Percentiles rank a stretch among this genome's conserved stretches.
phyloP scores from a whole-genome alignment of 805 yeast genomes.

The Zygosaccharomyces kombuchaensis region DNA sequence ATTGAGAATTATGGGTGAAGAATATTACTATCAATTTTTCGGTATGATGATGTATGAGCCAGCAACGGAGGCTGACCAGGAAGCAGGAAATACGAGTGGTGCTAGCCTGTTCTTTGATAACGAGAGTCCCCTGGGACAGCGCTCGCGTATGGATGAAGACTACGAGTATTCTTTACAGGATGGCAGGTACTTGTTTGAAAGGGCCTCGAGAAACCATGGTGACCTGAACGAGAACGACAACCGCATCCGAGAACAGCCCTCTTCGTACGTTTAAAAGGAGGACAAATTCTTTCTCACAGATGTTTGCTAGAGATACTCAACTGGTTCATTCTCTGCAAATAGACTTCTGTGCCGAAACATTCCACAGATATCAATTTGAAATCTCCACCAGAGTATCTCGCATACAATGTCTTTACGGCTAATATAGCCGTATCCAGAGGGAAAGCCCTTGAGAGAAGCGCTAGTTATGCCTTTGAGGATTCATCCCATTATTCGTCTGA shows the following conservation, averaged over 20 bases:
- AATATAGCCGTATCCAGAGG: constrained; percentile 81
- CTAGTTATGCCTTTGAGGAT: no score
- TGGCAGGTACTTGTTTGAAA: constrained; percentile 32
- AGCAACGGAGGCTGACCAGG: constrained; percentile 8
- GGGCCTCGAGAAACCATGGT: constrained; percentile 26
- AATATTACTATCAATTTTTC: constrained; percentile 33
- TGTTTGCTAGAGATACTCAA: constrained; percentile 73
- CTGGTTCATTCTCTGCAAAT: constrained; percentile 77
- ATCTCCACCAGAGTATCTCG: constrained; percentile 89
- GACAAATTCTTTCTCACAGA: constrained; percentile 21
- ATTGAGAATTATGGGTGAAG: constrained; percentile 31
- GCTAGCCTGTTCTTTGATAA: constrained; percentile 6
- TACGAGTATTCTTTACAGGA: constrained; percentile 34
- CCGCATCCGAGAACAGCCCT: neutral
- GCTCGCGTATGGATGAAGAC: constrained; percentile 41
- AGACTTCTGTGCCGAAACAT: constrained; percentile 92
- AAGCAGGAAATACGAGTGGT: constrained; percentile 6
- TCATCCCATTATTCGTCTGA: no score
- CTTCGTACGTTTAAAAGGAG: neutral
- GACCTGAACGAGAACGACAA: constrained; percentile 9
- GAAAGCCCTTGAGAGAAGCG: no score
- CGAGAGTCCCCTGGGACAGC: constrained; percentile 5
- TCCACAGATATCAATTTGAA: constrained; percentile 85
- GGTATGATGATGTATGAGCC: constrained; percentile 33
- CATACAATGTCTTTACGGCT: constrained; percentile 79